Evolutionary conservation across 805 yeast species (phyloP), one percentile per base, ranked within the genome.

Genomic region (Lachancea meyersii): DNA sequence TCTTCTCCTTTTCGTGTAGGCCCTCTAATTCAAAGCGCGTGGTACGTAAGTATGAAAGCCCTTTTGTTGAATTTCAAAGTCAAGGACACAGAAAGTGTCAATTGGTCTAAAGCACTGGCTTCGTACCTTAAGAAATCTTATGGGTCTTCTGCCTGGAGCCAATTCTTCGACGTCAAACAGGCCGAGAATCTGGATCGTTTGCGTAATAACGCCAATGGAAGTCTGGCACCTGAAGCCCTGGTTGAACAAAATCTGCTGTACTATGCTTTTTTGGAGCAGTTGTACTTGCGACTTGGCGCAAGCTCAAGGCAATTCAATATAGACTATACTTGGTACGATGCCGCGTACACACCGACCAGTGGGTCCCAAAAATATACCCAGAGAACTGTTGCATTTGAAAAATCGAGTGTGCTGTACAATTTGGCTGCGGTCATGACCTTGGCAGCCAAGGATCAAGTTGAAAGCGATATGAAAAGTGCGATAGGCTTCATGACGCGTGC

Each of bases 371-470:
- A 71, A 11, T 73, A 73, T 46, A 69, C 82, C n/a, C 96, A 89
- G 58, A 76, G 75, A 53, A 82, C 96, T 0, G 55, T 86, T 34
- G 87, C 96, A 0, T 88, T 86, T 57, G 98, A 91, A 56, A 91
- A 91, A 64, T 96, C 96, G 0, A 76, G 84, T 20, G 67, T 82
- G 2, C 69, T 93, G 41, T 91, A 81, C 71, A 89, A 89, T 55
- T 64, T 89, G 40, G 96, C 80, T 1, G 72, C 86, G 0, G 54
- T 80, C 2, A 64, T 81, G 45, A 73, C 83, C 2, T 68, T 73
- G 43, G 65, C 75, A 28, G 82, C 80, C 2, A 58, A 63, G 8
- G 58, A 61, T 10, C 57, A 58, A 3, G 46, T 65, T 11, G 55
- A 52, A 18, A 67, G 62, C 3, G 68, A 78, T 43, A 67, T 73